These are phyloP conservation scores for Fusarium goolgardi DNA, from an alignment of 2,329 filamentous ascomycete genomes.

Conservation along the genomic window DNA sequence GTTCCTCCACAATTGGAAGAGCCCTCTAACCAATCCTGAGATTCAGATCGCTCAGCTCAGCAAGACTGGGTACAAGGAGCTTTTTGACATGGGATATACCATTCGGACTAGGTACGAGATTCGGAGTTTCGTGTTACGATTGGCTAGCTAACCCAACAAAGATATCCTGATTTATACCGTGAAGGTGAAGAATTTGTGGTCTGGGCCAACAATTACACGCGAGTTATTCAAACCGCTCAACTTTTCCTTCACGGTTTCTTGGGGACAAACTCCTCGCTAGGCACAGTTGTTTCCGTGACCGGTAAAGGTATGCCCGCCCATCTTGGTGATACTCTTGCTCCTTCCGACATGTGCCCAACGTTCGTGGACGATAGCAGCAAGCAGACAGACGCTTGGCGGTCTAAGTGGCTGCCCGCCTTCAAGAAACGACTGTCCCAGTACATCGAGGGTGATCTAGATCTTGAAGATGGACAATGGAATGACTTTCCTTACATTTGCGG, in stretches of 20 bases:
- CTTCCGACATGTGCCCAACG: conserved; percentile 71
- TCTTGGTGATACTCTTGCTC: conserved; percentile 70
- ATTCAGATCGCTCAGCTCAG: conserved; percentile 69
- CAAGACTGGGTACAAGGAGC: conserved; percentile 72
- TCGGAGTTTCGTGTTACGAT: fast-evolving
- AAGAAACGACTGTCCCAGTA: conserved; percentile 64
- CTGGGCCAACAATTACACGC: conserved; percentile 74
- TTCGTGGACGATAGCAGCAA: conserved; percentile 66
- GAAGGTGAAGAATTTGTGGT: conserved; percentile 65
- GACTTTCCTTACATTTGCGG: conserved; percentile 77
- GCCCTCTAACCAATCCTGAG: conserved; percentile 65
- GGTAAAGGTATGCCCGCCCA: conserved; percentile 62
- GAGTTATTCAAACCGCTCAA: conserved; percentile 70
- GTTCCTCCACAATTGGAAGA: conserved; percentile 69
- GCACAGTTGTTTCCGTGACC: conserved; percentile 69
- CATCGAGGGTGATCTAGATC: conserved; percentile 65
- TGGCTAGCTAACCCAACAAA: conserved; percentile 14
- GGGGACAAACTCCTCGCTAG: conserved; percentile 64
- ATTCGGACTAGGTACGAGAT: conserved; percentile 57
- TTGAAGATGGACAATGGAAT: conserved; percentile 64
- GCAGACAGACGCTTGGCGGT: conserved; percentile 60
- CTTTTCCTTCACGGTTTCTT: conserved; percentile 72
- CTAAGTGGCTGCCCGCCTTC: conserved; percentile 64
- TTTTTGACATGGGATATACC: conserved; percentile 65
- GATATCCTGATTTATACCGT: conserved; percentile 62